Evolutionary conservation across 495 filamentous ascomycete species (phyloP).

Genomic region (Aspergillus saccharolyticus): DNA sequence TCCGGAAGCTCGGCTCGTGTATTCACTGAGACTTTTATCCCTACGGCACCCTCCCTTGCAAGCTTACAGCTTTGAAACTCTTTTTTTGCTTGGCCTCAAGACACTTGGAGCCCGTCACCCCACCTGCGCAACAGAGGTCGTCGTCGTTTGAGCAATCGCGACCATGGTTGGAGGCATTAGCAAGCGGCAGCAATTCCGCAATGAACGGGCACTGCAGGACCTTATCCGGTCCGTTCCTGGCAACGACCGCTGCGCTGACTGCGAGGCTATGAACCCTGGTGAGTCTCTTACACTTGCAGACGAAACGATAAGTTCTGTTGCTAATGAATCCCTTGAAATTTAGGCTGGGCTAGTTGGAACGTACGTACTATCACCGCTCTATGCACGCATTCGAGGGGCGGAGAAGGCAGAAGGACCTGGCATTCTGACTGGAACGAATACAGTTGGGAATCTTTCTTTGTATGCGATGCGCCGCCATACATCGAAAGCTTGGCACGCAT

Average conservation of each 20-base stretch:
- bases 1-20: constrained; percentile 17
- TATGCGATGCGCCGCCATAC: constrained; percentile 92
- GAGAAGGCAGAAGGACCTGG: neutral
- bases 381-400: neutral
- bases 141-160: constrained; percentile 8
- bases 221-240: constrained; percentile 81
- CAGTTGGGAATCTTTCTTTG: constrained; percentile 95
- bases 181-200: constrained; percentile 96
- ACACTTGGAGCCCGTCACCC: neutral
- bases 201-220: constrained; percentile 87
- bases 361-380: constrained; percentile 50
- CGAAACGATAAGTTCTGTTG: neutral
- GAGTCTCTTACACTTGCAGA: constrained; percentile 22
- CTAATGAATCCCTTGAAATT: constrained; percentile 9
- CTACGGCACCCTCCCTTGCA: neutral
- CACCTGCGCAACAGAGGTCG: neutral
- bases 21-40: constrained; percentile 4
- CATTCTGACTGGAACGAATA: constrained; percentile 23
- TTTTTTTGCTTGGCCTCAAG: neutral
- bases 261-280: constrained; percentile 89
- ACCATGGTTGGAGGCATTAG: constrained; percentile 56
- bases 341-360: constrained; percentile 98
- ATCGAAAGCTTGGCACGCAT: constrained; percentile 95
- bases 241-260: constrained; percentile 95
- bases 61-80: neutral